Evolutionary conservation across 2,329 filamentous ascomycete genomes (phyloP).

Genomic region (Colletotrichum agaves): DNA sequence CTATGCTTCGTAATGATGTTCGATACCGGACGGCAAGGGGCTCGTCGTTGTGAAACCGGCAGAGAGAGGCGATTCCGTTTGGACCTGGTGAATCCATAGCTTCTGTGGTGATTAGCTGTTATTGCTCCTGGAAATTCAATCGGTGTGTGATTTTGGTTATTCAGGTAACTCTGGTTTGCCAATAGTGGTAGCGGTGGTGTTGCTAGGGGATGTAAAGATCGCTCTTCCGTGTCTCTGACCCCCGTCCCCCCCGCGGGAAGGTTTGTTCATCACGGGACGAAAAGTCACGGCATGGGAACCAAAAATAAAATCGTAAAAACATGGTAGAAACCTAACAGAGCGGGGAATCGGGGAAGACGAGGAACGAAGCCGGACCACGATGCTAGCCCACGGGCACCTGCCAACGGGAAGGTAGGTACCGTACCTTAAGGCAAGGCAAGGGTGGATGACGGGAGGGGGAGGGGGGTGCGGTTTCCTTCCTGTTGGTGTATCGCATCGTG

Average conservation of each 20-base stretch:
- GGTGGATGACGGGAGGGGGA: neutral
- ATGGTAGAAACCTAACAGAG: conserved; percentile 19
- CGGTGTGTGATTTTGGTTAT: neutral
- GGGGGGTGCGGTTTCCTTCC: neutral
- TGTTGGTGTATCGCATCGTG: neutral
- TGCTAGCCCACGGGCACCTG: conserved; percentile 15
- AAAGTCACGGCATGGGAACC: conserved; percentile 31
- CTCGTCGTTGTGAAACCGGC: conserved; percentile 17
- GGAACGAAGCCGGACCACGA: conserved; percentile 32
- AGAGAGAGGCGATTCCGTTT: conserved; percentile 8
- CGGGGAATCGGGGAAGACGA: conserved; percentile 25
- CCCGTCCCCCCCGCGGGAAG: conserved; percentile 13
- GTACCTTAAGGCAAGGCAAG: neutral
- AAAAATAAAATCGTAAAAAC: conserved; percentile 16
- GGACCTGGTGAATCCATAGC: neutral
- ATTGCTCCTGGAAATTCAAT: neutral
- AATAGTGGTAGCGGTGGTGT: neutral
- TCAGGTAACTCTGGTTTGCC: neutral
- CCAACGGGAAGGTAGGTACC: neutral
- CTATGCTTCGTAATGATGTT: neutral
- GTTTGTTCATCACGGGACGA: conserved; percentile 27
- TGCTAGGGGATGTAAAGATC: neutral
- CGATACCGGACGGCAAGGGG: conserved; percentile 2
- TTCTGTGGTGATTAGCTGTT: neutral
- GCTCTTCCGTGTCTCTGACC: conserved; percentile 18